These are phyloP conservation scores for Colletotrichum theobromicola DNA, from an alignment of 2,329 filamentous ascomycete species.

Conservation along the genomic window DNA sequence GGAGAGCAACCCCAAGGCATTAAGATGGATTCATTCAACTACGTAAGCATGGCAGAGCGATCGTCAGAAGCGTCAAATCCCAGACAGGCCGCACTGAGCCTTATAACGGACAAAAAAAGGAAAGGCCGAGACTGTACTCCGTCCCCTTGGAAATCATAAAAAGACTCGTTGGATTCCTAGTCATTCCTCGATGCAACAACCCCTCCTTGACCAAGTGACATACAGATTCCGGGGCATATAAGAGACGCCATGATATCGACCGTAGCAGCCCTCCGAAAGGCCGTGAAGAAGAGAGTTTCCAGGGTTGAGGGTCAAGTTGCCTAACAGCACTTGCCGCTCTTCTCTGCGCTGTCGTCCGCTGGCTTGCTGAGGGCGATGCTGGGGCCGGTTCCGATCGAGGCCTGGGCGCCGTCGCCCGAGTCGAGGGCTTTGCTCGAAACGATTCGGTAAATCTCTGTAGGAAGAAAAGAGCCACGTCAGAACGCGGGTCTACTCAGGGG, in stretches of 20 bases:
- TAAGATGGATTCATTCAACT: slow-evolving; percentile 27
- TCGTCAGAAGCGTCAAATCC: slow-evolving; percentile 24
- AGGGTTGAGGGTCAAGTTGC: slow-evolving; percentile 17
- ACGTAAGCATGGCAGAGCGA: slow-evolving; percentile 25
- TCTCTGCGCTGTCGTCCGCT: slow-evolving; percentile 75
- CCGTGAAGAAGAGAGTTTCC: slow-evolving; percentile 17
- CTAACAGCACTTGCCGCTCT: slow-evolving; percentile 85
- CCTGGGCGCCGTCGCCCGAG: slow-evolving; percentile 81
- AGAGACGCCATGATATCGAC: slow-evolving; percentile 34
- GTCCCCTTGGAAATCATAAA: slow-evolving; percentile 29
- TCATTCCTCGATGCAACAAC: slow-evolving; percentile 23
- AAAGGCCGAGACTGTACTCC: slow-evolving; percentile 28
- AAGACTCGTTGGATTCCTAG: slow-evolving; percentile 25
- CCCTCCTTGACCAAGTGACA: slow-evolving; percentile 22
- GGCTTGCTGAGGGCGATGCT: slow-evolving; percentile 89
- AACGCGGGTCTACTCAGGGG: not conserved
- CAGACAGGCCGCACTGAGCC: slow-evolving; percentile 18
- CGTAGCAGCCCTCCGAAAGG: slow-evolving; percentile 19
- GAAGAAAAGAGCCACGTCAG: not conserved
- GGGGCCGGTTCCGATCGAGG: slow-evolving; percentile 78
- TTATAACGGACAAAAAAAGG: slow-evolving; percentile 22
- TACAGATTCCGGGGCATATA: slow-evolving; percentile 33
- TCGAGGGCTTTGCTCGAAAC: slow-evolving; percentile 98
- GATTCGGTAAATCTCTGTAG: slow-evolving; percentile 95
- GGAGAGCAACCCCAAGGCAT: slow-evolving; percentile 3